Conservation (phyloP, 2,329 filamentous ascomycete genomes). For the Biscogniauxia sp. region DNA sequence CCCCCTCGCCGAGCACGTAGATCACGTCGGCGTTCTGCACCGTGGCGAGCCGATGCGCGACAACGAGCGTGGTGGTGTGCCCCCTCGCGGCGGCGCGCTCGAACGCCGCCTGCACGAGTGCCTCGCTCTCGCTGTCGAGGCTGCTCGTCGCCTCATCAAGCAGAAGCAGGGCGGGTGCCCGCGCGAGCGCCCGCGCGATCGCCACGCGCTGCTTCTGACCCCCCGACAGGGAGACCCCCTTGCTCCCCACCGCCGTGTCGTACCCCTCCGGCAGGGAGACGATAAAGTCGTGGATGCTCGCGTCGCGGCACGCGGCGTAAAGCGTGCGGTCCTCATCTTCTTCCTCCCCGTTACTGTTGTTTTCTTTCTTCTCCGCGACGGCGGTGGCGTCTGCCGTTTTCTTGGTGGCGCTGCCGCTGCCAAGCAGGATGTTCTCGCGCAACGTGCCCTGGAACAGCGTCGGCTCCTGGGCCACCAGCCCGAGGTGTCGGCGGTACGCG, state of each 20-base stretch:
- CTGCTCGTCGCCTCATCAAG: slow-evolving; percentile 73
- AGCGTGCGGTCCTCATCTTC: slow-evolving; percentile 26
- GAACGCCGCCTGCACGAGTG: slow-evolving; percentile 65
- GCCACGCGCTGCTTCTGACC: slow-evolving; percentile 70
- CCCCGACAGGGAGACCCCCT: slow-evolving; percentile 65
- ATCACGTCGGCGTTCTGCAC: slow-evolving; percentile 79
- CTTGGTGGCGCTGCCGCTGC: slow-evolving; percentile 23
- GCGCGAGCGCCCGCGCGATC: slow-evolving; percentile 66
- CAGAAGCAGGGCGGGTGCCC: slow-evolving; percentile 63
- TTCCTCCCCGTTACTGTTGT: slow-evolving; percentile 38
- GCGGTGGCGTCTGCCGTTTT: slow-evolving; percentile 40
- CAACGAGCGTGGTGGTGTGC: slow-evolving; percentile 69
- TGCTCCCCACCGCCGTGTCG: slow-evolving; percentile 64
- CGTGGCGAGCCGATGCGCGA: slow-evolving; percentile 74
- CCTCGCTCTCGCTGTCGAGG: slow-evolving; percentile 57
- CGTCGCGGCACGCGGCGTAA: slow-evolving; percentile 54
- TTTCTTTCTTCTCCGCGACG: slow-evolving; percentile 43
- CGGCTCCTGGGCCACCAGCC: slow-evolving; percentile 73
- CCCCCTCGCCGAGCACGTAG: slow-evolving; percentile 70
- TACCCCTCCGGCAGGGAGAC: slow-evolving; percentile 65
- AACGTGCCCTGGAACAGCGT: slow-evolving; percentile 63
- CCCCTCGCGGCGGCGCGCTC: slow-evolving; percentile 59
- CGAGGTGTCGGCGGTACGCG: slow-evolving; percentile 62
- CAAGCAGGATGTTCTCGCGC: slow-evolving; percentile 67
- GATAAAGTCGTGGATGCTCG: slow-evolving; percentile 71